phyloP scores from a whole-genome alignment of 2,329 filamentous ascomycete species.

The Claviceps paspali region DNA sequence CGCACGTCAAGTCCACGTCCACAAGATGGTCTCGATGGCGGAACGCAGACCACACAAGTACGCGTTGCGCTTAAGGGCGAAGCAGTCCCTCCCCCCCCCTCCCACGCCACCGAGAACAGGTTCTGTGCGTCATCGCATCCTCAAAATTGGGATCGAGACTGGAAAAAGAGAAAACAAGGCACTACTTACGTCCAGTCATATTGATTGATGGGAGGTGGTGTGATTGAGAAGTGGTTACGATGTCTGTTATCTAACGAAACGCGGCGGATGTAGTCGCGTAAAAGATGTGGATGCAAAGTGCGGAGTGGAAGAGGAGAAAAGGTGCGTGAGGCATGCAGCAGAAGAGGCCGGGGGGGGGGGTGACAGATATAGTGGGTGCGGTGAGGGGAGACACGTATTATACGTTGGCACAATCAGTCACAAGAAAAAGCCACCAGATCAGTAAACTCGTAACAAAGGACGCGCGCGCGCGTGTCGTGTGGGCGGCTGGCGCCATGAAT shows the following conservation, averaged over 20 bases:
- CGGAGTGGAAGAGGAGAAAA: constrained; percentile 8
- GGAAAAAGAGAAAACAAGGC: too few relatives aligned
- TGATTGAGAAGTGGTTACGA: constrained; percentile 3
- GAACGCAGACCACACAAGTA: too few relatives aligned
- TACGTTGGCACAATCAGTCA: constrained; percentile 23
- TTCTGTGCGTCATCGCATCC: too few relatives aligned
- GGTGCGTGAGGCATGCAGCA: constrained; percentile 4
- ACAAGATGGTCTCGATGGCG: too few relatives aligned
- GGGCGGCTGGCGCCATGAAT: not conserved
- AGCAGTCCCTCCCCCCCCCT: too few relatives aligned
- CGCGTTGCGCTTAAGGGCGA: too few relatives aligned
- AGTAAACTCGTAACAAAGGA: too few relatives aligned
- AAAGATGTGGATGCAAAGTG: not conserved
- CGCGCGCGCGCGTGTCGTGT: not conserved
- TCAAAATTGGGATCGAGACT: too few relatives aligned
- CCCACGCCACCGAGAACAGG: too few relatives aligned
- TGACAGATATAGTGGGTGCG: constrained; percentile 14
- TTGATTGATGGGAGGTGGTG: constrained; percentile 30
- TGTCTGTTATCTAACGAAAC: too few relatives aligned
- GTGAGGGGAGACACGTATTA: constrained; percentile 16
- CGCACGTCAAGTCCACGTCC: too few relatives aligned
- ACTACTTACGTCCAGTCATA: constrained; percentile 59
- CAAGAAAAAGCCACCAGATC: constrained; percentile 6
- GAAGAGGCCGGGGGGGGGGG: constrained; percentile 12
- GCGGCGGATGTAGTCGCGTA: not conserved